These are phyloP conservation scores for Trichophyton simii DNA, from an alignment of 2,329 filamentous ascomycete genomes.

Conservation along the genomic window DNA sequence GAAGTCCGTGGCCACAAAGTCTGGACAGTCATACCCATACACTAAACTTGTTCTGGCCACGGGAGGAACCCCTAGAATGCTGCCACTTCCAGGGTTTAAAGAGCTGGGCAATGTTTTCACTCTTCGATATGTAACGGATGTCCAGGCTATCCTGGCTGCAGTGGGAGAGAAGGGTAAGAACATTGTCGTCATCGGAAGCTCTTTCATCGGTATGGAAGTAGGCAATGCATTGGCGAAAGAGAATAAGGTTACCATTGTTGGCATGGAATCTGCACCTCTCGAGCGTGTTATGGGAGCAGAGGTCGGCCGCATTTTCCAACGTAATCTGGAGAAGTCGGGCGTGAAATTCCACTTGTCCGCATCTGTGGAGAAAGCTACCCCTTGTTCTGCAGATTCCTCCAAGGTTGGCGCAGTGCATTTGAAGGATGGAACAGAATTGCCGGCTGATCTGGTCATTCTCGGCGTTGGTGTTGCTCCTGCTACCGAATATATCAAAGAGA, in stretches of 20 bases:
- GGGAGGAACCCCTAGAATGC: conserved; percentile 60
- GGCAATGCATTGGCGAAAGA: conserved; percentile 67
- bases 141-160: conserved; percentile 62
- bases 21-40: conserved; percentile 60
- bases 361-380: conserved; percentile 67
- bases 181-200: conserved; percentile 80
- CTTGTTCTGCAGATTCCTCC: conserved; percentile 53
- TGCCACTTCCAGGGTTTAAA: conserved; percentile 78
- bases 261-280: conserved; percentile 75
- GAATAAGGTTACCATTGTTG: conserved; percentile 75
- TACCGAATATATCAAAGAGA: conserved; percentile 68
- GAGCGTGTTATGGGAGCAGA: conserved; percentile 73
- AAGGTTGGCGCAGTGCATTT: conserved; percentile 70
- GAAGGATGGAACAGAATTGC: conserved; percentile 72
- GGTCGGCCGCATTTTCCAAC: conserved; percentile 70
- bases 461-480: conserved; percentile 81
- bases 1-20: conserved; percentile 63
- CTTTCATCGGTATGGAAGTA: conserved; percentile 98
- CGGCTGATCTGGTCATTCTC: conserved; percentile 80
- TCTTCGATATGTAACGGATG: conserved; percentile 64
- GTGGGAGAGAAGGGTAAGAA: conserved; percentile 78
- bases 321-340: conserved; percentile 67
- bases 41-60: conserved; percentile 84
- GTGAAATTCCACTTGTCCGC: conserved; percentile 79
- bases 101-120: conserved; percentile 78